Evolutionary conservation across 495 filamentous ascomycete genomes (phyloP), one percentile per base, ranked within the genome.

Genomic region (Apiosordaria backusii): DNA sequence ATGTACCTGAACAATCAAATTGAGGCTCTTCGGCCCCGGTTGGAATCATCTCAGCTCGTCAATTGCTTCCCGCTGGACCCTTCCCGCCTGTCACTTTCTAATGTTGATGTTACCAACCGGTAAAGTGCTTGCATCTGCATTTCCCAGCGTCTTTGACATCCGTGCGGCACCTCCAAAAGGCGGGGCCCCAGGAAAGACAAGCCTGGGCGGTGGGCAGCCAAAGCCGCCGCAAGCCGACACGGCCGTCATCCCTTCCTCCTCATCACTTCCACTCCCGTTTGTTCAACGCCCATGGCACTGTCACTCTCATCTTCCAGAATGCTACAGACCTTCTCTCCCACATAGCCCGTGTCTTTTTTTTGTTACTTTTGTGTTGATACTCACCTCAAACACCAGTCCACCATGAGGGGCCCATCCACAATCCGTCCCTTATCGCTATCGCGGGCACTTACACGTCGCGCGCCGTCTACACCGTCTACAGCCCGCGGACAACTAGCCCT

Each of bases 151-250:
- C 9, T 55, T 7, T 55, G 19, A 23, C n/a, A n/a, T 55, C 52
- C 52, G 52, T 21, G 52, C 52, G 52, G 52, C n/a, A 55, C n/a
- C n/a, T 6, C 22, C 53, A 64, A 52, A 63, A 25, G 26, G 50
- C 45, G 59, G 23, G 63, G 58, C 40, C 26, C 53, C 65, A 22
- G 50, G 54, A 53, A 35, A 21, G 52, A 26, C 22, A 61, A 15
- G 57, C 50, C 65, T 18, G 60, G 59, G 21, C 9, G 27, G 21
- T n/a, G 16, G 53, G 25, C 45, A 18, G 52, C 27, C 69, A 75
- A 75, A 75, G 73, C 73, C 73, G 73, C 60, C 60, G 73, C 69
- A 75, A 75, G 71, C 73, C 73, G 72, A 64, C 54, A 27, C 45
- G 23, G 40, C 62, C 71, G 57, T 67, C 60, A 68, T 67, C 24